phyloP scores from a whole-genome alignment of 768 basidiomycete genomes.

The Termitomyces sp. region DNA sequence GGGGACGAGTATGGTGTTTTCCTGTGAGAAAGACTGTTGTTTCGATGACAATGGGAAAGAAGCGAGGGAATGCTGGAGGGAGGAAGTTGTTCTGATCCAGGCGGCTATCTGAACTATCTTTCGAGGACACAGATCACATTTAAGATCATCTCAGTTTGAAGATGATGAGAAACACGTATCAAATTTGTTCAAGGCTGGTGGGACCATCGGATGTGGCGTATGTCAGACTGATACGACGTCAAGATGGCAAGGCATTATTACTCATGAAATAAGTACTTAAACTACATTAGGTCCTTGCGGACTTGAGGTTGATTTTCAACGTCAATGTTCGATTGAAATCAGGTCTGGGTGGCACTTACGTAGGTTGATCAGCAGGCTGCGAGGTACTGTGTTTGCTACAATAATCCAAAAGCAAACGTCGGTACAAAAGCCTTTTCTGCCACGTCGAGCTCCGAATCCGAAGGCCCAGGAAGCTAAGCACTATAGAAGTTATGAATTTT shows the following conservation, averaged over 20 bases:
- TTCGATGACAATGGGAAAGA: conserved; percentile 33
- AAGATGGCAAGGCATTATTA: neutral
- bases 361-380: neutral
- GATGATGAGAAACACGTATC: neutral
- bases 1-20: conserved; percentile 90
- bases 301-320: too few species aligned
- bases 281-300: neutral
- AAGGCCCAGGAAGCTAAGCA: neutral
- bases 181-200: neutral
- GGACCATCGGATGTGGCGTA: neutral
- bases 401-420: neutral
- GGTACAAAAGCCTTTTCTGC: neutral
- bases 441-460: neutral
- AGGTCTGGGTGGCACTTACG: neutral
- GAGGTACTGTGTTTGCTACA: neutral
- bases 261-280: neutral
- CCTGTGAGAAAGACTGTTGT: conserved; percentile 79
- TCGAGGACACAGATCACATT: neutral
- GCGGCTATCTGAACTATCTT: conserved; percentile 52
- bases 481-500: neutral
- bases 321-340: neutral
- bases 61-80: conserved; percentile 55
- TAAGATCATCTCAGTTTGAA: neutral
- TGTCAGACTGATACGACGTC: neutral
- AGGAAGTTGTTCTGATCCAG: conserved; percentile 72